Percentiles rank a stretch among this genome's conserved stretches.
Evolutionary conservation across 2,329 filamentous ascomycete species (phyloP).

Genomic region (Daldinia sp.): DNA sequence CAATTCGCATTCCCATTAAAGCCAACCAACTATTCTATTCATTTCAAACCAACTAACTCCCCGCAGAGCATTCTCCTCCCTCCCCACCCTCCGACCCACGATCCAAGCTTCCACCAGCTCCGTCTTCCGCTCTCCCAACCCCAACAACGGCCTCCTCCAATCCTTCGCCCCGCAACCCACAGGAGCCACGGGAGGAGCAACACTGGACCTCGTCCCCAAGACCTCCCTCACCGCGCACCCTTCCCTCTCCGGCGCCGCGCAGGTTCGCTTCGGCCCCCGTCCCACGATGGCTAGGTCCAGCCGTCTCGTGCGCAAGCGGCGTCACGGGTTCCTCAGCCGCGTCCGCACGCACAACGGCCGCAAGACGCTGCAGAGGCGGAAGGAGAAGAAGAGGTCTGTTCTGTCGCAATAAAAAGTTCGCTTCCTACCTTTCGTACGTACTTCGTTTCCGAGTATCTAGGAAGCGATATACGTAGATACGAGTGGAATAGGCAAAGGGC

Average conservation of each 20-base stretch:
- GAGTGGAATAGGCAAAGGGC: too few species aligned
- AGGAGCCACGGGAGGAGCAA: slow-evolving; percentile 22
- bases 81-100: slow-evolving; percentile 64
- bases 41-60: slow-evolving; percentile 5
- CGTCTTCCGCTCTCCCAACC: slow-evolving; percentile 48
- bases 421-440: too few species aligned
- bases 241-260: slow-evolving; percentile 59
- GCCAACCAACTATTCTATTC: slow-evolving; percentile 1
- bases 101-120: slow-evolving; percentile 47
- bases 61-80: slow-evolving; percentile 61
- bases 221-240: slow-evolving; percentile 65
- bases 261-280: slow-evolving; percentile 70
- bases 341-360: slow-evolving; percentile 63
- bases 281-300: slow-evolving; percentile 68
- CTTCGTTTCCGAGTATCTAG: too few species aligned
- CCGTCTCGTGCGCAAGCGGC: slow-evolving; percentile 69
- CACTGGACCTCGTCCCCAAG: slow-evolving; percentile 61
- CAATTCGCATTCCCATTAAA: not conserved
- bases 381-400: slow-evolving; percentile 64
- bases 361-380: slow-evolving; percentile 65
- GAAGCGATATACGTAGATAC: too few species aligned
- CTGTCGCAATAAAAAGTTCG: slow-evolving; percentile 49
- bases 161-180: slow-evolving; percentile 39
- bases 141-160: slow-evolving; percentile 45
- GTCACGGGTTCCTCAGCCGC: slow-evolving; percentile 68